These are phyloP conservation scores for Parasitella parasitica DNA, from an alignment of 371 early-diverging fungal species.

Conservation along the genomic window DNA sequence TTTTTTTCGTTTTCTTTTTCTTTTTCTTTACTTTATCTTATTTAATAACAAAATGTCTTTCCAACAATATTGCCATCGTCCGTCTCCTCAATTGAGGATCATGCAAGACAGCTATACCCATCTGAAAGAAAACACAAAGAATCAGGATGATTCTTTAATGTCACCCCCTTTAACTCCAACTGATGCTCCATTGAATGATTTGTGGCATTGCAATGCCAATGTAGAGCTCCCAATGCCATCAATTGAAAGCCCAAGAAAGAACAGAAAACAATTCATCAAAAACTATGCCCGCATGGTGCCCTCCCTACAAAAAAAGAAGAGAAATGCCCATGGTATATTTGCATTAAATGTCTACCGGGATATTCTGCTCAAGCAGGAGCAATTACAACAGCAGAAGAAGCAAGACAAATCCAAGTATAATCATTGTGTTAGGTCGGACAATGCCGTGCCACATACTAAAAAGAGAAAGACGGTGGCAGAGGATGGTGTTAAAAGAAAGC, in stretches of 20 bases:
- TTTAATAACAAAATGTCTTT: not conserved
- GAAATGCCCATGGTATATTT: constrained; percentile 10
- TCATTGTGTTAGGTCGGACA: constrained; percentile 24
- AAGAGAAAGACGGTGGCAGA: constrained; percentile 13
- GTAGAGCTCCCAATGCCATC: not conserved
- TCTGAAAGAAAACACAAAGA: not conserved
- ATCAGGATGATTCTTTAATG: constrained; percentile 21
- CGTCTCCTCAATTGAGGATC: constrained; percentile 13
- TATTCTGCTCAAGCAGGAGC: not conserved
- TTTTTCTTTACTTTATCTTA: not conserved
- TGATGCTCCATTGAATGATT: constrained; percentile 7
- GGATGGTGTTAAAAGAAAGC: constrained; percentile 16
- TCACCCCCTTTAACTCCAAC: constrained; percentile 37
- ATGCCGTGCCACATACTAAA: constrained; percentile 29
- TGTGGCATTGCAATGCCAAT: not conserved
- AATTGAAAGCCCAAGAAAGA: constrained; percentile 1
- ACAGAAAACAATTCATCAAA: constrained; percentile 20
- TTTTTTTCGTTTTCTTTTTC: constrained; percentile 4
- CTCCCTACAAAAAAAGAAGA: constrained; percentile 5
- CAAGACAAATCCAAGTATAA: constrained; percentile 1
- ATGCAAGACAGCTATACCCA: constrained; percentile 16
- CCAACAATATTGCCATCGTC: not conserved
- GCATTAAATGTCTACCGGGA: constrained; percentile 28
- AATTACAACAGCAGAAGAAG: constrained; percentile 3
- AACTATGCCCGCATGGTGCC: constrained; percentile 23